phyloP scores from a whole-genome alignment of 345 rosid genomes.

The Noccaea bulbosa region DNA sequence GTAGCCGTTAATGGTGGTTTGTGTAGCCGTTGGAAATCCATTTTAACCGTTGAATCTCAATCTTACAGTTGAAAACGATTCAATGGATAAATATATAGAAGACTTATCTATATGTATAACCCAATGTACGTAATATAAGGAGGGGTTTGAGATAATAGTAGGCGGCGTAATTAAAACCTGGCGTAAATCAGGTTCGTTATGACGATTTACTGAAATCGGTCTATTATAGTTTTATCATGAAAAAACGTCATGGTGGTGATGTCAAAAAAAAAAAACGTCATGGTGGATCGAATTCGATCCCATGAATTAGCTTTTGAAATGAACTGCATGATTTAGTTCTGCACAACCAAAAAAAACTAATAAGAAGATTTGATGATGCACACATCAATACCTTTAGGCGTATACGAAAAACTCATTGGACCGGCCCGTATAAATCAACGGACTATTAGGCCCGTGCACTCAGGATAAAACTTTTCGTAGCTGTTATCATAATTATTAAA shows the following conservation, averaged over 20 bases:
- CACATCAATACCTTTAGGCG: neutral
- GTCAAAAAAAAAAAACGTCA: conserved; percentile 10
- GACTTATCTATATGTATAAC: neutral
- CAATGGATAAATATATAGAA: neutral
- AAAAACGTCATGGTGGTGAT: conserved; percentile 7
- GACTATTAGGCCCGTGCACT: conserved; percentile 11
- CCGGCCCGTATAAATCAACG: neutral
- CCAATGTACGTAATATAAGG: neutral
- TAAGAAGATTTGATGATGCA: neutral
- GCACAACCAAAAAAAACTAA: neutral
- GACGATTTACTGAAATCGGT: conserved; percentile 11
- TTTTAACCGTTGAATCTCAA: conserved; percentile 15
- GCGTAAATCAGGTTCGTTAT: conserved; percentile 43
- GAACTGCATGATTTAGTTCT: neutral
- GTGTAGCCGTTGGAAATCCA: conserved; percentile 40
- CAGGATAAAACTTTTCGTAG: neutral
- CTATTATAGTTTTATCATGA: neutral
- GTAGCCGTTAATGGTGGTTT: conserved; percentile 60
- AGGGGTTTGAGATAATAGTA: conserved; percentile 5
- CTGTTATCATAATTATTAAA: neutral
- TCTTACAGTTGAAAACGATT: conserved; percentile 36
- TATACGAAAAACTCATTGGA: neutral
- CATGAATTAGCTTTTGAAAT: neutral
- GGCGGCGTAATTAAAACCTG: conserved; percentile 44
- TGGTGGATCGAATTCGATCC: conserved; percentile 13